phyloP scores from a whole-genome alignment of 331 rosid species.

The Malus hybrid region DNA sequence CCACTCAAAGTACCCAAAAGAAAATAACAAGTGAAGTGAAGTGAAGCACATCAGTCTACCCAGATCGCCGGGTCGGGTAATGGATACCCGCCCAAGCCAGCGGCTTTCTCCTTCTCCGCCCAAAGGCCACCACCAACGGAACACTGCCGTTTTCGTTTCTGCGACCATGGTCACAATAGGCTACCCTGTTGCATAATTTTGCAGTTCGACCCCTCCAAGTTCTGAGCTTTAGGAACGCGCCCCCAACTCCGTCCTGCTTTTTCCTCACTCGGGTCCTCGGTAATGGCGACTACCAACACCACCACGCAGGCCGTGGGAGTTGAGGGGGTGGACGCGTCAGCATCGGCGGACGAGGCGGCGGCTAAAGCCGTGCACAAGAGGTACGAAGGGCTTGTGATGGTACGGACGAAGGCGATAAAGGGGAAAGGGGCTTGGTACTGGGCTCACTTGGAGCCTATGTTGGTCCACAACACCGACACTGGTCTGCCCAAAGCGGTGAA shows the following conservation, averaged over 20 bases:
- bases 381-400: slow-evolving; percentile 68
- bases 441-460: slow-evolving; percentile 75
- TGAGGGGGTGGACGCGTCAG: slow-evolving; percentile 8
- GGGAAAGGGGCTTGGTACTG: slow-evolving; percentile 99
- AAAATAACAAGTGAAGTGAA: slow-evolving; percentile 8
- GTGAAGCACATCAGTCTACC: not conserved
- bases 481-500: slow-evolving; percentile 79
- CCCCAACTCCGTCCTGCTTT: not conserved
- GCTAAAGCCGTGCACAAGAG: slow-evolving; percentile 70
- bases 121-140: slow-evolving; percentile 28
- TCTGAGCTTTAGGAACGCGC: not conserved
- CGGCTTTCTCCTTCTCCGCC: not conserved
- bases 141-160: slow-evolving; percentile 1
- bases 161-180: not conserved
- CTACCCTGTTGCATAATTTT: not conserved
- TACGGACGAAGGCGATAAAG: slow-evolving; percentile 76
- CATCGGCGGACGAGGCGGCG: slow-evolving; percentile 43
- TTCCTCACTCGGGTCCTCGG: not conserved
- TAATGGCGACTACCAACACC: slow-evolving; percentile 67
- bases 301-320: slow-evolving; percentile 33
- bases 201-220: not conserved
- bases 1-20: not conserved
- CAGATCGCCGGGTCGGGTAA: slow-evolving; percentile 32
- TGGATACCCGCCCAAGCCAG: slow-evolving; percentile 26
- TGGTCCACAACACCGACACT: slow-evolving; percentile 59